Base-by-base conservation (phyloP, 2,329 filamentous ascomycete genomes). In the Bertia moriformis region DNA sequence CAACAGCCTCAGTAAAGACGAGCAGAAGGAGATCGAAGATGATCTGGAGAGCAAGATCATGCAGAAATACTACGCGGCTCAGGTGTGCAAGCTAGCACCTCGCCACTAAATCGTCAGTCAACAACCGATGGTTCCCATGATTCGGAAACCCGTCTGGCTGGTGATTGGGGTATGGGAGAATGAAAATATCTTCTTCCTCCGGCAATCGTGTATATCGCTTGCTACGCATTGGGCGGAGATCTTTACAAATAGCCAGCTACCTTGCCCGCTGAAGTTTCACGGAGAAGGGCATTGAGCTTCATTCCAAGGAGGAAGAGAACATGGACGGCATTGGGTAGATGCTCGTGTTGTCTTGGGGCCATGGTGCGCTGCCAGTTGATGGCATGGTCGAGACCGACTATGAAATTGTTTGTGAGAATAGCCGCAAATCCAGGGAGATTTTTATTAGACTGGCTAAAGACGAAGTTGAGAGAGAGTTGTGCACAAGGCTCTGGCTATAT, bases 61-160 rank as follows among this genome's bases (percentile, higher is more conserved):
- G 0, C 53, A 57, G 27, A 57, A 57, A 47, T 58, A 51, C 45
- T 56, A 57, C 41, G 49, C 56, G 39, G 48, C 51, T n/a, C 49
- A 50, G 40, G 50, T 56, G 1, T 48, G 35, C 35, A 56, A 52
- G 27, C 47, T 48, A 7, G 47, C 49, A 4, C 50, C 53, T n/a
- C n/a, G n/a, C n/a, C n/a, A n/a, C n/a, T n/a, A n/a, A n/a, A n/a
- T n/a, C n/a, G 45, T 51, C 17, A 7, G 7, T 27, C 22, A n/a
- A n/a, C 22, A n/a, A 27, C 22, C 22, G 22, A 27, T n/a, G 22
- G n/a, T 46, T 57, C 14, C 45, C 3, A 44, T 47, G 10, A 27
- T 50, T 7, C 48, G 49, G 10, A 56, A 55, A 37, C 56, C 53
- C 33, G 48, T 51, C 24, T 51, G 48, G 51, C 45, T 58, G 13